These are phyloP conservation scores for Pseudohyphozyma bogoriensis DNA, from an alignment of 768 basidiomycete genomes.

Conservation along the genomic window DNA sequence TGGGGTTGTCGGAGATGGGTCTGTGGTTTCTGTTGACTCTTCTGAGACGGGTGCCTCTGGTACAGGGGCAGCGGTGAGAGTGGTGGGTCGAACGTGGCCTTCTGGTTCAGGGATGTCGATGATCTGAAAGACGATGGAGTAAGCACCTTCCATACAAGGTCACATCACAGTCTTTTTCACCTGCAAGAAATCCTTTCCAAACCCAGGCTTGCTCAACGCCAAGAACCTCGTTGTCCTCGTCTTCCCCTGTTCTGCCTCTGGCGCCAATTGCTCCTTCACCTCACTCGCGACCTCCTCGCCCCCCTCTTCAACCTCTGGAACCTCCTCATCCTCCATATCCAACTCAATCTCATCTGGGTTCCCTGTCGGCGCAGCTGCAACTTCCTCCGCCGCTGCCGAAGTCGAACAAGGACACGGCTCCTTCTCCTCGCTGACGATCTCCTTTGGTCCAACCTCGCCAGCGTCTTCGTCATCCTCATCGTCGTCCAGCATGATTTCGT, in stretches of 20 bases:
- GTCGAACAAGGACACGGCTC: neutral
- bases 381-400: no score
- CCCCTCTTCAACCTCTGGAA: neutral
- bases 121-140: conserved; percentile 49
- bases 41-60: no score
- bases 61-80: neutral
- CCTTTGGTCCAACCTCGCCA: conserved; percentile 30
- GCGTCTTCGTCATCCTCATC: conserved; percentile 19
- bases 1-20: neutral
- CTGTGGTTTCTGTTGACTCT: no score
- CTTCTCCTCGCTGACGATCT: conserved; percentile 22
- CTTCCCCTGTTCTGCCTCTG: neutral
- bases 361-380: neutral
- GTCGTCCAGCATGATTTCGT: conserved; percentile 46
- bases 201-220: conserved; percentile 80
- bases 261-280: conserved; percentile 34
- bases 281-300: conserved; percentile 3
- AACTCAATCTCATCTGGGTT: conserved; percentile 49
- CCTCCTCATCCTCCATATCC: conserved; percentile 38
- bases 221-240: conserved; percentile 59
- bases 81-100: neutral
- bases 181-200: conserved; percentile 65
- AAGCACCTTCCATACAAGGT: neutral
- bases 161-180: no score
- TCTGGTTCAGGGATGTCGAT: conserved; percentile 49